Evolutionary conservation across 2,329 filamentous ascomycete species (phyloP).

Genomic region (Chalaropsis ovoidea): DNA sequence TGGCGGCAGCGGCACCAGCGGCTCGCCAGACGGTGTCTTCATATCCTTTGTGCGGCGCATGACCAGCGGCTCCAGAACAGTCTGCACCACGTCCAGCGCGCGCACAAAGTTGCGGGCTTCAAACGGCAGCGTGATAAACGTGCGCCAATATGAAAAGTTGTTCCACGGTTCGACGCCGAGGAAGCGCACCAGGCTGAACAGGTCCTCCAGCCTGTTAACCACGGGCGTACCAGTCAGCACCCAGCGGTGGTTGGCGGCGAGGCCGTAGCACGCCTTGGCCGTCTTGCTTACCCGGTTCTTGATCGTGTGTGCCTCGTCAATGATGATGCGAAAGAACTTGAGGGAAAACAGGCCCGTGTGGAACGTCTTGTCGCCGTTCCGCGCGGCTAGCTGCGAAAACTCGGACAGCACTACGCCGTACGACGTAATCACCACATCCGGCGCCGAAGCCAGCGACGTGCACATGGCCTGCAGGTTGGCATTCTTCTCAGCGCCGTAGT

Average conservation of each 20-base stretch:
- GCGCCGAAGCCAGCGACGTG: conserved; percentile 64
- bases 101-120: conserved; percentile 91
- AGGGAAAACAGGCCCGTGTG: conserved; percentile 77
- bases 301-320: conserved; percentile 92
- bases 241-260: conserved; percentile 80
- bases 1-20: conserved; percentile 68
- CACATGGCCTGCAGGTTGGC: conserved; percentile 71
- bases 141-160: conserved; percentile 98
- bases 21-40: conserved; percentile 75
- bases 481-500: conserved; percentile 81
- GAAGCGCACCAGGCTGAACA: conserved; percentile 89
- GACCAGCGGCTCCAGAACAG: conserved; percentile 89
- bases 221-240: conserved; percentile 91
- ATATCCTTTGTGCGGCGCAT: conserved; percentile 94
- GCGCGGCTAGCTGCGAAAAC: conserved; percentile 39
- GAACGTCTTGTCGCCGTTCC: conserved; percentile 53
- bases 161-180: conserved; percentile 93
- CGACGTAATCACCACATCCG: conserved; percentile 87
- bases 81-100: conserved; percentile 92
- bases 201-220: conserved; percentile 86
- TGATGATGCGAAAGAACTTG: conserved; percentile 86
- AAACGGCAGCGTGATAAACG: conserved; percentile 94
- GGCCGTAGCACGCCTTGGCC: conserved; percentile 85
- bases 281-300: conserved; percentile 88
- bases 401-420: conserved; percentile 90